Conservation (phyloP, 768 basidiomycete genomes). For the Russula sp. region DNA sequence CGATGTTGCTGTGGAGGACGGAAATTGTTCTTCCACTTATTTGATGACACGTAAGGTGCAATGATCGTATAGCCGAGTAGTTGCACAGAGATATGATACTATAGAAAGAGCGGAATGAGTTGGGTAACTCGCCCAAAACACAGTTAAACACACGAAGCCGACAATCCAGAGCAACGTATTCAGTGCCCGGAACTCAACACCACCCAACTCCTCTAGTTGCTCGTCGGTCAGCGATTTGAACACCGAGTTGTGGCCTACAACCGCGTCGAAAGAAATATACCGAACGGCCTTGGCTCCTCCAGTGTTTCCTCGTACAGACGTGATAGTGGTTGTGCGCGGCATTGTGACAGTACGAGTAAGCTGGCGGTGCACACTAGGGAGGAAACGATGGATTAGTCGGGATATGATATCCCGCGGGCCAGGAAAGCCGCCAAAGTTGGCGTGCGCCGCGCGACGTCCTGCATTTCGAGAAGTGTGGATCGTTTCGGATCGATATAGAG, state of each 20-base stretch:
- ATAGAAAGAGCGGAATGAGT: constrained; percentile 1
- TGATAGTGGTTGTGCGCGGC: constrained; percentile 60
- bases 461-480: constrained; percentile 21
- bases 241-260: constrained; percentile 76
- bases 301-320: constrained; percentile 36
- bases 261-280: constrained; percentile 82
- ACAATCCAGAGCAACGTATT: constrained; percentile 80
- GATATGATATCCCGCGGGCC: constrained; percentile 56
- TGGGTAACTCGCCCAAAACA: background rate
- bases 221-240: constrained; percentile 68
- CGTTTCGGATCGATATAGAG: constrained; percentile 22
- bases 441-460: constrained; percentile 32
- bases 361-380: constrained; percentile 55
- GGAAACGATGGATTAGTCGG: constrained; percentile 45
- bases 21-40: constrained; percentile 57
- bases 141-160: constrained; percentile 46
- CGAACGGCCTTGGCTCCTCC: constrained; percentile 51
- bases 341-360: constrained; percentile 71
- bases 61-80: constrained; percentile 65
- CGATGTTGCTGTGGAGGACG: constrained; percentile 51
- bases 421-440: constrained; percentile 68
- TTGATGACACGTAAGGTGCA: constrained; percentile 68
- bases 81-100: constrained; percentile 80
- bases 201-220: constrained; percentile 87
- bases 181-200: constrained; percentile 86